Percentiles rank a stretch among this genome's conserved stretches.
Evolutionary conservation across 345 rosid genomes (phyloP).

Genomic region (Aegle marmelos): DNA sequence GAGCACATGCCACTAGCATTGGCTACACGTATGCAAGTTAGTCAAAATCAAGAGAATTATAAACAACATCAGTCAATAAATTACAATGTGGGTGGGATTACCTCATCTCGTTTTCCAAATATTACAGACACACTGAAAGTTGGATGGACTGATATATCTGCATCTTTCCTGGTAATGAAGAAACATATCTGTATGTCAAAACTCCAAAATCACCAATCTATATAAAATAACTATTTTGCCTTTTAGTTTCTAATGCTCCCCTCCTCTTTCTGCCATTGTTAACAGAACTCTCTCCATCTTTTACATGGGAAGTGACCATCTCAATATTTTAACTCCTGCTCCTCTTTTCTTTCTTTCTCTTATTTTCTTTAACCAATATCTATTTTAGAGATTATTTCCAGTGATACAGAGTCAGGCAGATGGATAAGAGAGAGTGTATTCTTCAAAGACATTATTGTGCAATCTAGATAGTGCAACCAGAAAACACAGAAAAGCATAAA

Average conservation of each 20-base stretch:
- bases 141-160: slow-evolving; percentile 71
- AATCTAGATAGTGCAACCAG: background rate
- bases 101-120: slow-evolving; percentile 94
- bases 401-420: background rate
- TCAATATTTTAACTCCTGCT: background rate
- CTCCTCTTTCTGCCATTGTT: background rate
- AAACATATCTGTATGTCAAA: slow-evolving; percentile 11
- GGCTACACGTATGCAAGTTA: slow-evolving; percentile 47
- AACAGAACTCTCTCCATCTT: background rate
- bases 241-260: background rate
- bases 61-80: slow-evolving; percentile 5
- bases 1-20: slow-evolving; percentile 76
- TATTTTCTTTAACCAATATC: background rate
- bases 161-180: slow-evolving; percentile 68
- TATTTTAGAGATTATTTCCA: background rate
- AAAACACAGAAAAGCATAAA: background rate
- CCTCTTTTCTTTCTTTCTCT: background rate
- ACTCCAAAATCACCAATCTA: background rate
- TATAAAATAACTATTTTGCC: background rate
- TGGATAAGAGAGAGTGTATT: background rate
- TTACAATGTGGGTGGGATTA: slow-evolving; percentile 17
- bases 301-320: background rate
- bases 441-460: background rate
- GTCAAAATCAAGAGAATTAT: slow-evolving; percentile 8
- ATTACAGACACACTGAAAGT: slow-evolving; percentile 77